Evolutionary conservation across 148 eudicot species (phyloP).

Genomic region (Arctostaphylos glauca): DNA sequence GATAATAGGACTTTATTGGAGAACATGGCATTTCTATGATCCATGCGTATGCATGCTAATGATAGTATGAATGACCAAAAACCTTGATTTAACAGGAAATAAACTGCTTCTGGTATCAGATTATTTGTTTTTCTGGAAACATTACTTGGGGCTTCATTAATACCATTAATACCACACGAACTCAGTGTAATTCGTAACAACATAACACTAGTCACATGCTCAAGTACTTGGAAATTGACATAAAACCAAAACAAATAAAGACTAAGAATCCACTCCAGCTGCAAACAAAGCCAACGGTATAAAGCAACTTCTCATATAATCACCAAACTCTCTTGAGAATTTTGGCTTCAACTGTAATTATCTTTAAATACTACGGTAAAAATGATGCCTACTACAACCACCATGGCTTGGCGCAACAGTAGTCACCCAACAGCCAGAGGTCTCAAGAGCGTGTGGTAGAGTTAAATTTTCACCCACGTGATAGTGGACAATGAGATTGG

Average conservation of each 20-base stretch:
- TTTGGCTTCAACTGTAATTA: neutral
- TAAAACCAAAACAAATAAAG: neutral
- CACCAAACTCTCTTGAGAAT: neutral
- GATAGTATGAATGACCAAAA: neutral
- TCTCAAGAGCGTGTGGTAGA: too few relatives aligned
- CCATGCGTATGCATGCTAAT: neutral
- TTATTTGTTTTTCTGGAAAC: neutral
- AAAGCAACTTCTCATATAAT: neutral
- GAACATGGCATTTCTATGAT: neutral
- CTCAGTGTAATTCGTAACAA: neutral
- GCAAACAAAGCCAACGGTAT: neutral
- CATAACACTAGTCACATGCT: neutral
- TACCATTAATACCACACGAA: neutral
- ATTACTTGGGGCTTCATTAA: neutral
- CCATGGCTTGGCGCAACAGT: too few relatives aligned
- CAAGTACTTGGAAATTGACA: neutral
- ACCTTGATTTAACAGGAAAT: neutral
- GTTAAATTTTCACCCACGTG: too few relatives aligned
- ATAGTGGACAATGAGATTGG: too few relatives aligned
- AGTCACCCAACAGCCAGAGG: too few relatives aligned
- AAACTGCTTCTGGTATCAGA: neutral
- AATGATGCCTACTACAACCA: neutral
- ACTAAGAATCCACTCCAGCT: neutral
- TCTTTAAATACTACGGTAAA: neutral
- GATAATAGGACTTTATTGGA: neutral